These are phyloP conservation scores for Triticum aestivum DNA, from an alignment of 176 grass and related monocot genomes.

Conservation along the genomic window DNA sequence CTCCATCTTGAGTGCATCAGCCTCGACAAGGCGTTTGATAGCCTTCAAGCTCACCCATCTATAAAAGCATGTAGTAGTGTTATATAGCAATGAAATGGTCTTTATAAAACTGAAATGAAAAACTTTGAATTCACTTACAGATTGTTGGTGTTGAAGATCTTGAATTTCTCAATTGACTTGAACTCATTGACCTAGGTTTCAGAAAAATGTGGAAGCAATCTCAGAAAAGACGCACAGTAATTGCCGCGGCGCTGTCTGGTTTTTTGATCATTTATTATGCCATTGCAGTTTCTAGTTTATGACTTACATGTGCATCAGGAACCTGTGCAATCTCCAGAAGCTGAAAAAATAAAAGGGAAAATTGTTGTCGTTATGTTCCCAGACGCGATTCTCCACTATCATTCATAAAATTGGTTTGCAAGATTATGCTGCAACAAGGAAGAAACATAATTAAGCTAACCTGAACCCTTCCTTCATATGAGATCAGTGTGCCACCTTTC, in stretches of 20 bases:
- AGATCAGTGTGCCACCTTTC: conserved; percentile 97
- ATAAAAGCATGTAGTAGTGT: not conserved
- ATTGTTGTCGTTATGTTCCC: not conserved
- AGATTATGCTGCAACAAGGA: not conserved
- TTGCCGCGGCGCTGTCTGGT: not conserved
- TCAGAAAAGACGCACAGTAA: not conserved
- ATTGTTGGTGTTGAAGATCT: conserved; percentile 99
- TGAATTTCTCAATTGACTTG: conserved; percentile 99
- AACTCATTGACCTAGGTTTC: conserved; percentile 74
- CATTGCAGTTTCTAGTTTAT: not conserved
- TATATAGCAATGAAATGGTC: not conserved
- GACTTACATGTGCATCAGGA: conserved; percentile 89
- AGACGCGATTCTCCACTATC: not conserved
- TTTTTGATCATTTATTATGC: not conserved
- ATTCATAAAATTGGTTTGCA: not conserved
- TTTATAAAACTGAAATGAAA: not conserved
- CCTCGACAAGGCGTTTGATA: conserved; percentile 84
- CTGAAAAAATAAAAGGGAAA: conserved; percentile 33
- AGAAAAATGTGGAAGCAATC: not conserved
- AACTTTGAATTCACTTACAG: conserved; percentile 50
- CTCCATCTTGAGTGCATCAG: conserved; percentile 96
- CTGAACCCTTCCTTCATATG: conserved; percentile 85
- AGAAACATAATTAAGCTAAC: conserved; percentile 29
- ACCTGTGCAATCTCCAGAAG: conserved; percentile 99
- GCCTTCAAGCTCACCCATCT: conserved; percentile 97